Base-by-base conservation (phyloP, 2,329 filamentous ascomycete genomes). In the Penicillium brasilianum region DNA sequence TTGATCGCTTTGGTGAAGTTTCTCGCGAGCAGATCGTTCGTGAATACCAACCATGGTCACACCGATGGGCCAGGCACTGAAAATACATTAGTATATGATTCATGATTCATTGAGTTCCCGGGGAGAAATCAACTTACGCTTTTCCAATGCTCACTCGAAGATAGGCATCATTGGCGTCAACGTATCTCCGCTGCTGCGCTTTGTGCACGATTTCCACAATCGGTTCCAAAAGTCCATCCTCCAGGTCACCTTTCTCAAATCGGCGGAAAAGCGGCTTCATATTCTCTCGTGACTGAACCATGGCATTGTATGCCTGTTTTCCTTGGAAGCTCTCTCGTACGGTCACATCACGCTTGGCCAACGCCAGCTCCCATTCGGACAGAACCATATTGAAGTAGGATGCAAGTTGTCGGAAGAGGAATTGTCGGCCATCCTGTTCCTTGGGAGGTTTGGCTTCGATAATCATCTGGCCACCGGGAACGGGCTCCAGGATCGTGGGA, bases 11-110 rank as follows among this genome's bases (percentile, higher is more conserved):
- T 95, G 88, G 75, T 98, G 93, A 61, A 99, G 81, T 80, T 99
- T 99, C 80, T 99, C 95, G 65, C 95, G 87, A 20, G 95, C 94
- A 68, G 90, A 95, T 73, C 95, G 88, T 83, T 98, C 95, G 85
- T 99, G 95, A 71, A 99, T 99, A 83, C 95, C 95, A 72, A 99
- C 95, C 95, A 98, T 99, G 76, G 95, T 99, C 41, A 99, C 95
- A 79, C 95, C 95, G 72, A 99, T 99, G 25, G 95, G 95, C 95
- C 95, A 99, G 16, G 95, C 95, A 64, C 82, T 84, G 60, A 18
- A 53, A 8, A 58, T 22, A 36, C 44, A 56, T 71, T 65, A 72
- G 68, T 20, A 39, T 32, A n/a, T 30, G 8, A 28, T 6, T 32
- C 30, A 14, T 9, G 1, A 9, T 32, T 7, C 52, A 37, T 9